phyloP scores from a whole-genome alignment of 2,329 filamentous ascomycete genomes.

The Aspergillus calidoustus region DNA sequence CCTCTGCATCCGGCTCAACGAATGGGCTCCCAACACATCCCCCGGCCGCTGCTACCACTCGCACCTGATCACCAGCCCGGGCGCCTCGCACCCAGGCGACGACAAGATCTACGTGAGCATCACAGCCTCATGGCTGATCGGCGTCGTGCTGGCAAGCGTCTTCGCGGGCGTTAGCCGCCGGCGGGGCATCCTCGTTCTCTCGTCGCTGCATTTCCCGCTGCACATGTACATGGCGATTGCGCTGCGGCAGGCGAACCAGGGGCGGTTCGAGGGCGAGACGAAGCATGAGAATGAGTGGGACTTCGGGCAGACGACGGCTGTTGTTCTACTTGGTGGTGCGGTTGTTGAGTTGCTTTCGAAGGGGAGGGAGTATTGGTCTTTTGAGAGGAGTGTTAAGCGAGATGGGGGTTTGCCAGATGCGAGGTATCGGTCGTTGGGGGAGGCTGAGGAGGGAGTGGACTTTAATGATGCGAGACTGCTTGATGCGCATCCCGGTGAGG shows the following conservation, averaged over 20 bases:
- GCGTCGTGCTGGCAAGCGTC: conserved; percentile 13
- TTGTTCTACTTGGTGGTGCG: conserved; percentile 31
- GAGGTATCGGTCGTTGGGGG: neutral
- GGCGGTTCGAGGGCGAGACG: conserved; percentile 28
- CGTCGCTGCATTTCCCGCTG: conserved; percentile 36
- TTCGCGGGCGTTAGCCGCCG: conserved; percentile 29
- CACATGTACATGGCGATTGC: conserved; percentile 40
- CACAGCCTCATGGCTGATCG: conserved; percentile 19
- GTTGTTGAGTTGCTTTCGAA: conserved; percentile 27
- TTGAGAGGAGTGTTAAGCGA: conserved; percentile 16
- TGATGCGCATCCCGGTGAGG: no score
- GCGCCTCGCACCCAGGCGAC: conserved; percentile 28
- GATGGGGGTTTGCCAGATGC: conserved; percentile 1
- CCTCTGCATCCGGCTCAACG: conserved; percentile 31
- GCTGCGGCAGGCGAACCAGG: conserved; percentile 35
- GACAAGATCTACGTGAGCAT: conserved; percentile 27
- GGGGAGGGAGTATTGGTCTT: conserved; percentile 26
- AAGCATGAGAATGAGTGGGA: conserved; percentile 37
- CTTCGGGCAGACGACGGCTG: conserved; percentile 39
- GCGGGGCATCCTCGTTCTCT: conserved; percentile 28
- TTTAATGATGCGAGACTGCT: no score
- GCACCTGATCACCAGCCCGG: conserved; percentile 18
- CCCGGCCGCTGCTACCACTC: conserved; percentile 35
- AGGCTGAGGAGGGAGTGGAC: neutral
- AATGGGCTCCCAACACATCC: conserved; percentile 29